phyloP scores from a whole-genome alignment of 106 monocot genomes.

The Dendrobium chrysotoxum region DNA sequence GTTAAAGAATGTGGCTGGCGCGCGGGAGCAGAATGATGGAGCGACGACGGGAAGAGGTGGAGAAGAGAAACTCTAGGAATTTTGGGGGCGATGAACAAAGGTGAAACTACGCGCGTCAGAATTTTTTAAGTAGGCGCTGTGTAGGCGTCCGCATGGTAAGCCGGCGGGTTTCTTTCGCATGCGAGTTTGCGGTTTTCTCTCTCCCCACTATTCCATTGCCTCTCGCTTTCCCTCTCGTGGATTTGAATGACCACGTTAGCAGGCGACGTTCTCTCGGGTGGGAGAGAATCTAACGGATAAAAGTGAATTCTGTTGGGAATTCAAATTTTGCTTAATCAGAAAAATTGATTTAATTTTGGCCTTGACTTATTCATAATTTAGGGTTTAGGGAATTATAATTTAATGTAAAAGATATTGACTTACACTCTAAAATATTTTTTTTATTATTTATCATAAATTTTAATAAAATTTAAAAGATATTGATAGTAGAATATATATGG shows the following conservation, averaged over 20 bases:
- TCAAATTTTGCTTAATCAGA: too few relatives aligned
- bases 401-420: too few relatives aligned
- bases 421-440: too few relatives aligned
- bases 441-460: too few relatives aligned
- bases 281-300: too few relatives aligned
- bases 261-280: too few relatives aligned
- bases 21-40: neutral
- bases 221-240: neutral
- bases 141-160: neutral
- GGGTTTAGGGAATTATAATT: too few relatives aligned
- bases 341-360: too few relatives aligned
- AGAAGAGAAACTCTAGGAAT: neutral
- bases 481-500: too few relatives aligned
- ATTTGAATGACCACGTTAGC: neutral
- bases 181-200: neutral
- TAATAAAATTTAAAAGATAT: too few relatives aligned
- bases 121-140: neutral
- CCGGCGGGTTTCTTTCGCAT: neutral
- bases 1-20: neutral
- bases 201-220: neutral
- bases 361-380: too few relatives aligned
- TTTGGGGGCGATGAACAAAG: neutral
- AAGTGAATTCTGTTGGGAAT: too few relatives aligned
- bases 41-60: neutral
- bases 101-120: constrained; percentile 3